Base-by-base conservation (phyloP, 352 stramenopile genomes). In the Phytophthora multivora region DNA sequence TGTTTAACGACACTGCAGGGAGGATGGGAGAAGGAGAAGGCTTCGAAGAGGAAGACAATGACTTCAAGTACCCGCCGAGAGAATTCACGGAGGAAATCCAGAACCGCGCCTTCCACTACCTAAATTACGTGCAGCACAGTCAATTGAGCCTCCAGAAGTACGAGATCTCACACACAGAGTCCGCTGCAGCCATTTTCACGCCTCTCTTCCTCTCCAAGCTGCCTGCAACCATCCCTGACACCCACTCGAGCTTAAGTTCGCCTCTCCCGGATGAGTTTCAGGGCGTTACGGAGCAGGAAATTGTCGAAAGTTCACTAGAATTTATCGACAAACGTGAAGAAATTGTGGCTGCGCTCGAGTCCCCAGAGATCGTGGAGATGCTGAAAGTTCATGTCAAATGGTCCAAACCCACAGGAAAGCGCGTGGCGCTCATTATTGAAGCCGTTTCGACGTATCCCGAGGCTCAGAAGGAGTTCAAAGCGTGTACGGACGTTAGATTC, bases 381-480 rank as follows among this genome's bases (percentile, higher is more conserved):
- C 75, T 91, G 21, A 91, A 91, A 64, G 66, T 71, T 43, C 84
- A 89, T 47, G 79, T 91, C 26, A 91, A 91, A 51, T 90, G 80
- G 80, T 74, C 83, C 11, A 90, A 90, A 43, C 76, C 80, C 1
- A 77, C 72, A 33, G 80, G 80, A 50, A 91, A 91, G 65, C 78
- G 80, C 9, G 75, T 87, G 38, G 79, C 78, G 25, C 57, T 84
- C 36, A 84, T 90, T 16, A 66, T 90, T 18, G 83, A 91, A 48
- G 83, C 83, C 0, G 61, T 89, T 21, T 61, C 73, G 0, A 72
- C 79, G 28, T 91, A 89, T 46, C 80, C 82, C 1, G 58, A 69
- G 5, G 39, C 41, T 18, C 40, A 33, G 5, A 19, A 42, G 4
- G 40, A 73, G 3, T 3, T 51, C 13, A 57, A 46, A 7, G 21